Percentiles rank a stretch among this genome's conserved stretches.
Evolutionary conservation across 305 asterid species (phyloP).

Genomic region (Vinca major): DNA sequence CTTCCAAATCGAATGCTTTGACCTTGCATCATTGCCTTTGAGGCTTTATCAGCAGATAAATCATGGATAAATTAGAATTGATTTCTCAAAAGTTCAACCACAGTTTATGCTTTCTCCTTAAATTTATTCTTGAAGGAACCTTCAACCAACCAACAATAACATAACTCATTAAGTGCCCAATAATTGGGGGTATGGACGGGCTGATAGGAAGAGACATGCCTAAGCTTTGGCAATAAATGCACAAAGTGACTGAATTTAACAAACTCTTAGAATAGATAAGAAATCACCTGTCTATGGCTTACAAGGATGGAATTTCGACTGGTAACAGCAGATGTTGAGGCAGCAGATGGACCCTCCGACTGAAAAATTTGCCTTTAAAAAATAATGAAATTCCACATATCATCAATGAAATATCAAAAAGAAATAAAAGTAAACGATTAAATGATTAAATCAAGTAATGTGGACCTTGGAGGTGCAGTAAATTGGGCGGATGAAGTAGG

Average conservation of each 20-base stretch:
- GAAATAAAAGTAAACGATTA: no score
- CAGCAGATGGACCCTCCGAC: conserved; percentile 43
- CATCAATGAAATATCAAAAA: neutral
- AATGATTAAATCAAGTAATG: neutral
- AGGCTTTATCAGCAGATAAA: neutral
- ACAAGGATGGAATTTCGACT: conserved; percentile 83
- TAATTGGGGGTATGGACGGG: no score
- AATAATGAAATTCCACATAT: neutral
- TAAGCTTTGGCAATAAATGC: no score
- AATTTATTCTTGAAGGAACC: no score
- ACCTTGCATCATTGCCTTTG: neutral
- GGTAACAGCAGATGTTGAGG: conserved; percentile 35
- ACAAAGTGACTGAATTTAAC: no score
- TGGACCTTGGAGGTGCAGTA: conserved; percentile 33
- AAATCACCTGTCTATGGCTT: conserved; percentile 78
- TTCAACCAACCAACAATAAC: no score
- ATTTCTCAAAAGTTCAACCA: no score
- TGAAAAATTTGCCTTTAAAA: conserved; percentile 27
- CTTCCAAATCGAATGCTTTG: neutral
- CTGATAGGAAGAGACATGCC: no score
- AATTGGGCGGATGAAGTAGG: conserved; percentile 28
- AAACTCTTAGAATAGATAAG: no score
- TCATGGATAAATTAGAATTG: no score
- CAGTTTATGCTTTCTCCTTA: no score
- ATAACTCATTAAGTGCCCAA: no score